Base-by-base conservation (phyloP, 805 yeast species). In the Candida sanyiensis region DNA sequence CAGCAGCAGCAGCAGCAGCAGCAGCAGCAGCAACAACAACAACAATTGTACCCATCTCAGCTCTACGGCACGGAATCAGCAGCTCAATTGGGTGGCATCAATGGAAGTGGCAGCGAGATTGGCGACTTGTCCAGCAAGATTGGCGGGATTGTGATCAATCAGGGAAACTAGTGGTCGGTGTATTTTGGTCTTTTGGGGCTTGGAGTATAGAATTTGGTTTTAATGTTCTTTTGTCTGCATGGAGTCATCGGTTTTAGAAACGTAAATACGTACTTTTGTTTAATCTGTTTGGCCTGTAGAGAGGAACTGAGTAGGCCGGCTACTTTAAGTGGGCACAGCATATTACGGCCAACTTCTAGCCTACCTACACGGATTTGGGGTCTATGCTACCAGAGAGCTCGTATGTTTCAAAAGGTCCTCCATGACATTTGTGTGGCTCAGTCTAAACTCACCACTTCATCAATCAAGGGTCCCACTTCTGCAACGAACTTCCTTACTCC, bases 51-150 rank as follows among this genome's bases (percentile, higher is more conserved):
- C 10, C 25, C 19, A 13, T 11, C 24, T 6, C 40, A 39, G 30
- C 36, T 39, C 5, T 34, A 39, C 12, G 33, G 23, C 13, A 10
- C 23, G 15, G 26, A 23, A 22, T 39, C 27, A 24, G 24, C 4
- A 7, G 4, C 23, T 7, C 36, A 39, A 7, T 26, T 34, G 21
- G 22, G 15, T 17, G 27, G 20, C 27, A 37, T 16, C 25, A 38
- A 22, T 18, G 35, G 36, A 29, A 42, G 27, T 37, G 40, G 41
- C 17, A 28, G 11, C 24, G 44, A 35, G 10, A 19, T 49, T 37
- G 44, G 44, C 38, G 50, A 51, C 19, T 37, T 51, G 26, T 48
- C 51, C 2, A 28, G 37, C 3, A 48, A 47, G 38, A 42, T 51
- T 38, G 46, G 48, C 11, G 47, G 48, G 6, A 48, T 51, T 28